Base-by-base conservation (phyloP, 2,329 filamentous ascomycete species). In the Dothideomycetes sp. region DNA sequence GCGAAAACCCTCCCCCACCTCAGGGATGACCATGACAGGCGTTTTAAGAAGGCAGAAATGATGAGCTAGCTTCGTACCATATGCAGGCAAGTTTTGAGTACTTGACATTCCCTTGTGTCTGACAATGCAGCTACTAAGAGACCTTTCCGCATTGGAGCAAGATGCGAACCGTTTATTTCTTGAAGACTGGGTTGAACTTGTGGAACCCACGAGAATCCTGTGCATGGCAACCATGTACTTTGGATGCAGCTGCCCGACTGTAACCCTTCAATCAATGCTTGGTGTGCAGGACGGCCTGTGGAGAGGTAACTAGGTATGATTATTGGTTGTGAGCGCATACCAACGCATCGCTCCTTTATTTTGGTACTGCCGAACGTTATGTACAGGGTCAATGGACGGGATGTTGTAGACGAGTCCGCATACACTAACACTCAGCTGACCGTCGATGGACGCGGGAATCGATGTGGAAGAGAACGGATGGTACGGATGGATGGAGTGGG, bases 381-480 rank as follows among this genome's bases (percentile, higher is more conserved):
- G 37, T 40, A 40, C 37, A 40, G 30, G 33, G 37, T 20, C 37
- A 40, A 40, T n/a, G n/a, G n/a, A n/a, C n/a, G 28, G 20, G 29
- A 13, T 33, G 22, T 19, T 33, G 27, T 33, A 40, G 29, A 40
- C 32, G 23, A 19, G 22, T 25, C 37, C 37, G 37, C 37, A 40
- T 40, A 8, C 37, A 40, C 33, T 33, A 29, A 29, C 37, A 40
- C 29, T 40, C 37, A 33, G 37, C 37, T 40, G 37, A 40, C 29
- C 29, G 37, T 40, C 29, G 16, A 18, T 15, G 24, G 37, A 40
- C 29, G 29, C 37, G 37, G 28, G 37, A 40, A 27, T n/a, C n/a
- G n/a, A n/a, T n/a, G n/a, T n/a, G n/a, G n/a, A n/a, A n/a, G n/a
- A n/a, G n/a, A n/a, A n/a, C n/a, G 37, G 22, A 33, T 27, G 16